Evolutionary conservation across 176 grass and related monocot species (phyloP).

Genomic region (Zoysia japonica): DNA sequence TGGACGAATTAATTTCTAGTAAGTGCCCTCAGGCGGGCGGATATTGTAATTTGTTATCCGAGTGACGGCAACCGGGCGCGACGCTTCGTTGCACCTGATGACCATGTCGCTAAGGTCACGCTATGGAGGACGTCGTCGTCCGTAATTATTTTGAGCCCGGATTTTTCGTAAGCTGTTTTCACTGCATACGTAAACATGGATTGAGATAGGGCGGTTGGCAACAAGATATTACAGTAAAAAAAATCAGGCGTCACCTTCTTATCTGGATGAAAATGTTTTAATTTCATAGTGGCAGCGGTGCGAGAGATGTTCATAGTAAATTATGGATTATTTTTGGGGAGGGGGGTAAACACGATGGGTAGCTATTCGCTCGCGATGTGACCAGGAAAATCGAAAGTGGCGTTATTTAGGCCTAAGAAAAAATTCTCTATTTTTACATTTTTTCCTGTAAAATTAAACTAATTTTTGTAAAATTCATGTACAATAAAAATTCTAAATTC

Average conservation of each 20-base stretch:
- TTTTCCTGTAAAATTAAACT: too few relatives aligned
- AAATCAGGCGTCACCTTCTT: background rate
- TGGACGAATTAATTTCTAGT: constrained; percentile 1
- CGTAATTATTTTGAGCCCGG: background rate
- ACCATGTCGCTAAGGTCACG: background rate
- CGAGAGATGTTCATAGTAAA: background rate
- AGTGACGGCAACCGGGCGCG: constrained; percentile 6
- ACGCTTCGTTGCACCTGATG: constrained; percentile 13
- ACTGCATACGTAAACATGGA: background rate
- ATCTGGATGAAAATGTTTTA: background rate
- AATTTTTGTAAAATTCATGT: too few relatives aligned
- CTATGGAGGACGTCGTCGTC: background rate
- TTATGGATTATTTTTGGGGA: too few relatives aligned
- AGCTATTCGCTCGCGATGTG: background rate
- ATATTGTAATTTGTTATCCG: background rate
- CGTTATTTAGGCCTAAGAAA: too few relatives aligned
- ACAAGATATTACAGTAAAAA: background rate
- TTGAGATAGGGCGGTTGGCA: background rate
- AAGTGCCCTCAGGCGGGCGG: background rate
- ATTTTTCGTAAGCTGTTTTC: background rate
- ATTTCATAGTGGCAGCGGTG: background rate
- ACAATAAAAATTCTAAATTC: too few relatives aligned
- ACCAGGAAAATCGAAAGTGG: background rate
- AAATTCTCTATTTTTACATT: too few relatives aligned
- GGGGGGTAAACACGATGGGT: background rate